Conservation (phyloP, 73 alveolate genomes). For the Uronychia setigera region DNA sequence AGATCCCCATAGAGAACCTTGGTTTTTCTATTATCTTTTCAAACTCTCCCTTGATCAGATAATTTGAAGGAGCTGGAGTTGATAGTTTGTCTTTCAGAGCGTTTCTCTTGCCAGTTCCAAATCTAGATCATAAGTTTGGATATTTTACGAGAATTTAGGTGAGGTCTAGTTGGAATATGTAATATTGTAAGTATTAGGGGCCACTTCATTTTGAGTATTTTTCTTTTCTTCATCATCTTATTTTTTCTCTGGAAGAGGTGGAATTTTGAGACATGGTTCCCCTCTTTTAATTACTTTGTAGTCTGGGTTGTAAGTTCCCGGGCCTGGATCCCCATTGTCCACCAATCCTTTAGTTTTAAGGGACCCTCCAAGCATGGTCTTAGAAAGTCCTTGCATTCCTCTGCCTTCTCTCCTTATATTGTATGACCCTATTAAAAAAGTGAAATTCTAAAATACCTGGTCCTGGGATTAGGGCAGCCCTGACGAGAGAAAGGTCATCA, state of each 20-base stretch:
- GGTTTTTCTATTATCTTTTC: constrained; percentile 41
- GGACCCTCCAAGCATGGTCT: constrained; percentile 45
- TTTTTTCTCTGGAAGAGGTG: constrained; percentile 3
- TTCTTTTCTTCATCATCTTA: constrained; percentile 14
- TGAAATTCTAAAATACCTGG: constrained; percentile 31
- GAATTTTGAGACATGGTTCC: constrained; percentile 32
- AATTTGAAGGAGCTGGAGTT: constrained; percentile 51
- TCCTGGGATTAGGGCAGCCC: constrained; percentile 26
- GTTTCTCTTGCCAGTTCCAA: not conserved
- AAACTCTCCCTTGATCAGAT: constrained; percentile 29
- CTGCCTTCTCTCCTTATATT: constrained; percentile 18
- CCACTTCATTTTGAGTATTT: constrained; percentile 1
- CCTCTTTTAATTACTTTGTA: not conserved
- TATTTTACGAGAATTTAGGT: constrained; percentile 14
- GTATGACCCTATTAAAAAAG: constrained; percentile 2
- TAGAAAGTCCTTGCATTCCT: constrained; percentile 23
- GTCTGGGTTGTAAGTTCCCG: constrained; percentile 27
- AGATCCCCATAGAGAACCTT: constrained; percentile 51
- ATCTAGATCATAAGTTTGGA: not conserved
- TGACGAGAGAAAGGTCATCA: constrained; percentile 17
- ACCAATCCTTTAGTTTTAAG: constrained; percentile 11
- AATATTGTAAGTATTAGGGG: too few relatives aligned
- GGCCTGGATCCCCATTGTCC: constrained; percentile 58
- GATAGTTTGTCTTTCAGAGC: constrained; percentile 4
- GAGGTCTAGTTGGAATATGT: too few relatives aligned